Conservation (phyloP, 164 flowering plant species). For the Magnolia officinalis region DNA sequence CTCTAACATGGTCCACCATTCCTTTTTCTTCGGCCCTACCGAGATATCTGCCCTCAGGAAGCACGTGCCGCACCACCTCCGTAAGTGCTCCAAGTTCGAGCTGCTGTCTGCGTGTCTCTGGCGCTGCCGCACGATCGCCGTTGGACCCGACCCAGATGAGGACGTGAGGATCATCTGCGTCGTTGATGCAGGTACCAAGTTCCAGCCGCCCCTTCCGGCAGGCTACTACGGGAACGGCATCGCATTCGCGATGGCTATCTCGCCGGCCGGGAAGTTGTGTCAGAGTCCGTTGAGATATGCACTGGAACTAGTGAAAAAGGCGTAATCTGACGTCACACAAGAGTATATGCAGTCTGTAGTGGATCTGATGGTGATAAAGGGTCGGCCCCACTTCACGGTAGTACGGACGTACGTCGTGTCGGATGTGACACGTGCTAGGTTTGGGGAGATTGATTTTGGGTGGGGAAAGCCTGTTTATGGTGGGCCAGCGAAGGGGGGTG, state of each 20-base stretch:
- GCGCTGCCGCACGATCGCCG: slow-evolving; percentile 28
- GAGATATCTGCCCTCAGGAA: slow-evolving; percentile 13
- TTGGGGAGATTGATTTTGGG: slow-evolving; percentile 50
- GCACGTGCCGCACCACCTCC: slow-evolving; percentile 12
- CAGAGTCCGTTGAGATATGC: slow-evolving; percentile 20
- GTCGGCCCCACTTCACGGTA: slow-evolving; percentile 22
- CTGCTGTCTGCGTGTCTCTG: slow-evolving; percentile 27
- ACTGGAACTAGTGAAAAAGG: slow-evolving; percentile 17
- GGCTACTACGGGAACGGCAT: slow-evolving; percentile 29
- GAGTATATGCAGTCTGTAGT: slow-evolving; percentile 28
- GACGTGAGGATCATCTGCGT: slow-evolving; percentile 14
- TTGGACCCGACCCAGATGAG: slow-evolving; percentile 17
- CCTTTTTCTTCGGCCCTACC: slow-evolving; percentile 24
- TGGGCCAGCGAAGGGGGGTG: slow-evolving; percentile 43
- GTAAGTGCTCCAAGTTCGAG: slow-evolving; percentile 13
- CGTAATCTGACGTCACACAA: slow-evolving; percentile 13
- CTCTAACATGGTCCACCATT: slow-evolving; percentile 15
- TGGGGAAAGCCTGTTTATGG: slow-evolving; percentile 53
- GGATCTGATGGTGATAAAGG: slow-evolving; percentile 27
- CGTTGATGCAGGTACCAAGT: slow-evolving; percentile 14
- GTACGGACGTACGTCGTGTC: slow-evolving; percentile 36
- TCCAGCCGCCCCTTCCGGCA: slow-evolving; percentile 11
- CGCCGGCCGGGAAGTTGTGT: slow-evolving; percentile 15
- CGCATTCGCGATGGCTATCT: slow-evolving; percentile 12
- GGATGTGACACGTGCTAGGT: slow-evolving; percentile 43